Conservation (phyloP, 345 rosid genomes). For the Murraya koenigii region DNA sequence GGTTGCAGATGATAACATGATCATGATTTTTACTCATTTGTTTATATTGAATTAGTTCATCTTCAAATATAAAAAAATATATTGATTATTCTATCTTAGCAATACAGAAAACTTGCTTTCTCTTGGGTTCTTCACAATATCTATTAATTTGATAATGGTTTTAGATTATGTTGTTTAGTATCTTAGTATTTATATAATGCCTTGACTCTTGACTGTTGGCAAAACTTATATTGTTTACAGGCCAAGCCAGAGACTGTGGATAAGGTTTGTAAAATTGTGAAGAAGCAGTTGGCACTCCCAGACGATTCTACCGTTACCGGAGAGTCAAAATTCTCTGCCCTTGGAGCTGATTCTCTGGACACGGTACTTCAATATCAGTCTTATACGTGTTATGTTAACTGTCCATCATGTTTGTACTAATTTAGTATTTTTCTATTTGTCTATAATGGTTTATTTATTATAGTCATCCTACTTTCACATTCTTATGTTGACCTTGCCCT, state of each 20-base stretch:
- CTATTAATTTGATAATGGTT: neutral
- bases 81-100: neutral
- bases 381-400: neutral
- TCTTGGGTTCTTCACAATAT: neutral
- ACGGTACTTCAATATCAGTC: slow-evolving; percentile 30
- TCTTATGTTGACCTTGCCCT: neutral
- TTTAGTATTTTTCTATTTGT: neutral
- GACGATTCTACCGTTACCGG: slow-evolving; percentile 31
- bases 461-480: neutral
- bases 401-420: slow-evolving; percentile 35
- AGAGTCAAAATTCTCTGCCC: slow-evolving; percentile 45
- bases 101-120: neutral
- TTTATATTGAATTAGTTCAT: neutral
- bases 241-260: slow-evolving; percentile 45
- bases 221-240: slow-evolving; percentile 9
- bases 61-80: no score
- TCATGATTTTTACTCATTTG: neutral
- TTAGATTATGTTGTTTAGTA: neutral
- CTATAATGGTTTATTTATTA: neutral
- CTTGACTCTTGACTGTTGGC: neutral
- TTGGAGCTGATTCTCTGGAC: slow-evolving; percentile 58
- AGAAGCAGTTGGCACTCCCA: slow-evolving; percentile 48
- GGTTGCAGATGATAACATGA: neutral
- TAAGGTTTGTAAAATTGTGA: slow-evolving; percentile 43
- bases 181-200: neutral